phyloP scores from a whole-genome alignment of 129 eudicot genomes.

The Flaveria bidentis region DNA sequence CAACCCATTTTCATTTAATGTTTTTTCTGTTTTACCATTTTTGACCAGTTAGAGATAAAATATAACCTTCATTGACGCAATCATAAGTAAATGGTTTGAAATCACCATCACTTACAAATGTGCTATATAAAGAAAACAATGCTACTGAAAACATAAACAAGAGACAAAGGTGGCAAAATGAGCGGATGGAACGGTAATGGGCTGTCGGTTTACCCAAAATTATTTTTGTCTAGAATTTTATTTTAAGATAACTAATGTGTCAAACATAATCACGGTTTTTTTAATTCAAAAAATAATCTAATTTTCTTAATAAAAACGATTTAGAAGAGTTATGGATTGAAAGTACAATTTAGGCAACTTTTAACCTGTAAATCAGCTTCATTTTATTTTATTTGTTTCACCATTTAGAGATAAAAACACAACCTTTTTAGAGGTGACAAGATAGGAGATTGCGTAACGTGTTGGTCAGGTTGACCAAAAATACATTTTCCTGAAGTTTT shows the following conservation, averaged over 20 bases:
- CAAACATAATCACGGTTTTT: background rate
- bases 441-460: background rate
- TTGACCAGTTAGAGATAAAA: too few species aligned
- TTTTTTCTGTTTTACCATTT: too few species aligned
- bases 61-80: too few species aligned
- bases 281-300: too few species aligned
- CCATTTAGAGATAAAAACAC: background rate
- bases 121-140: background rate
- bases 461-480: background rate
- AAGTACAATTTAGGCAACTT: background rate
- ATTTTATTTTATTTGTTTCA: background rate
- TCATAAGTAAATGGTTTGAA: too few species aligned
- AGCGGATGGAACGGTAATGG: background rate
- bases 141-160: background rate
- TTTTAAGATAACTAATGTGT: too few species aligned
- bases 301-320: background rate
- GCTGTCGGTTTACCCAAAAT: too few species aligned
- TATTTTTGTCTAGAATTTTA: too few species aligned
- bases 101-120: background rate
- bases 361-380: background rate
- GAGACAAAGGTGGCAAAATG: background rate
- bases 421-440: background rate
- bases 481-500: background rate
- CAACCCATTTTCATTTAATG: background rate
- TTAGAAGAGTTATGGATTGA: background rate